Conservation (phyloP, 768 basidiomycete species). For the Tricholoma sp. region DNA sequence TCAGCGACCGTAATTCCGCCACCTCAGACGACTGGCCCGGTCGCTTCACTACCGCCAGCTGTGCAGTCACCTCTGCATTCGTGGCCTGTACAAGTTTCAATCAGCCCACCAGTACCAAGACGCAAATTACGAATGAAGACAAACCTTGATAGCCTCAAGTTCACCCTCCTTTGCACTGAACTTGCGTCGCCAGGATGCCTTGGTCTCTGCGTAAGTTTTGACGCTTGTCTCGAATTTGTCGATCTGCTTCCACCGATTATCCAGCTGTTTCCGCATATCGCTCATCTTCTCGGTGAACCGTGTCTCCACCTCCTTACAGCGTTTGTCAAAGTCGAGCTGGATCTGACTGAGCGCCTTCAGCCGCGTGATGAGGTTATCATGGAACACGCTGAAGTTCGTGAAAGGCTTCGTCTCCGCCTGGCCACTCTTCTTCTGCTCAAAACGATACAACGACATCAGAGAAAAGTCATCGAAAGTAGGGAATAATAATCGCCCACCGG, state of each 20-base stretch:
- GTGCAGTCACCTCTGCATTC: slow-evolving; percentile 68
- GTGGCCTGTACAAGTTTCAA: slow-evolving; percentile 43
- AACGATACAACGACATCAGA: background rate
- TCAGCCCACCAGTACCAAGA: background rate
- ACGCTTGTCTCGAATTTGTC: slow-evolving; percentile 89
- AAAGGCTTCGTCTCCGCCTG: slow-evolving; percentile 87
- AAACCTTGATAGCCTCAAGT: slow-evolving; percentile 79
- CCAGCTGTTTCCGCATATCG: slow-evolving; percentile 83
- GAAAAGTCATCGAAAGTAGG: background rate
- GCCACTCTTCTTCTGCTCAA: slow-evolving; percentile 60
- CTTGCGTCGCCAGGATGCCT: slow-evolving; percentile 79
- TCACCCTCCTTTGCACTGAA: slow-evolving; percentile 84
- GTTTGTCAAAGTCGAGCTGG: slow-evolving; percentile 81
- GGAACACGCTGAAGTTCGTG: slow-evolving; percentile 91
- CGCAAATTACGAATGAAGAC: slow-evolving; percentile 9
- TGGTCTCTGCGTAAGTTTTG: slow-evolving; percentile 77
- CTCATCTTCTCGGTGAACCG: slow-evolving; percentile 68
- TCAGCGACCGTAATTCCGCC: slow-evolving; percentile 66
- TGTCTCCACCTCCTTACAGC: slow-evolving; percentile 72
- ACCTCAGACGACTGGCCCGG: slow-evolving; percentile 49
- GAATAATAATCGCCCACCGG: slow-evolving; percentile 45
- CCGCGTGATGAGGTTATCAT: slow-evolving; percentile 87
- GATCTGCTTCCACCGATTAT: slow-evolving; percentile 84
- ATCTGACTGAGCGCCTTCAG: slow-evolving; percentile 83
- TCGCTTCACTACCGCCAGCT: slow-evolving; percentile 59